Conservation (phyloP, 1,284 basidiomycete species). For the Phellopilus nigrolimitatus region DNA sequence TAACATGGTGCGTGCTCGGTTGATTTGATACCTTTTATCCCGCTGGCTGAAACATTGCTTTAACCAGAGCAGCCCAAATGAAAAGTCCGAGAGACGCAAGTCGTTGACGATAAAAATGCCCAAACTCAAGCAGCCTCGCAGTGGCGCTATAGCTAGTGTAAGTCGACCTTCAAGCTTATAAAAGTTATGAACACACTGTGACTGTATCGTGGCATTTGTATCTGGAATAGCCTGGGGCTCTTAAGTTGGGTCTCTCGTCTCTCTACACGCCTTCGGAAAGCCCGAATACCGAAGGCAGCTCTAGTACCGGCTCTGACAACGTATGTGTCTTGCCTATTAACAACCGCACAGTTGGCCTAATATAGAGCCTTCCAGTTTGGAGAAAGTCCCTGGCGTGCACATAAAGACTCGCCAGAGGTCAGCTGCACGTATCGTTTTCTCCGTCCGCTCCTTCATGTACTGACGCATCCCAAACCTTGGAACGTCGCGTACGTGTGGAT, state of each 20-base stretch:
- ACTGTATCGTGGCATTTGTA: not conserved
- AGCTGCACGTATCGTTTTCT: constrained; percentile 9
- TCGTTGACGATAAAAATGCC: no score
- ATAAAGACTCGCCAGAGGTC: constrained; percentile 13
- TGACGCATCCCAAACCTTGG: not conserved
- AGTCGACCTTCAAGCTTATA: no score
- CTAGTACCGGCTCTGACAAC: not conserved
- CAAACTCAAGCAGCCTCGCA: no score
- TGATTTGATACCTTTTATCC: no score
- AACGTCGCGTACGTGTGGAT: not conserved
- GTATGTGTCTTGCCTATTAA: not conserved
- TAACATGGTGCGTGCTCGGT: no score
- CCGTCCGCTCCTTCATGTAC: no score
- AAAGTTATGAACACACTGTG: no score
- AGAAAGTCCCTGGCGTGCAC: not conserved
- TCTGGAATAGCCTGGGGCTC: not conserved
- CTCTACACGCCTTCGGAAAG: not conserved
- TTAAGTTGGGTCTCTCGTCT: not conserved
- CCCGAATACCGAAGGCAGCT: not conserved
- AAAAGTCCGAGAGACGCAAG: no score
- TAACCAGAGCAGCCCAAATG: no score
- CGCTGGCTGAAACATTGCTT: no score
- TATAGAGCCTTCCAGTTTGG: not conserved
- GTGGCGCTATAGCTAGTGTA: no score
- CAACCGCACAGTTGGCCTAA: not conserved